Conservation (phyloP, 2,329 filamentous ascomycete species). For the Ophiostoma angusticollis region DNA sequence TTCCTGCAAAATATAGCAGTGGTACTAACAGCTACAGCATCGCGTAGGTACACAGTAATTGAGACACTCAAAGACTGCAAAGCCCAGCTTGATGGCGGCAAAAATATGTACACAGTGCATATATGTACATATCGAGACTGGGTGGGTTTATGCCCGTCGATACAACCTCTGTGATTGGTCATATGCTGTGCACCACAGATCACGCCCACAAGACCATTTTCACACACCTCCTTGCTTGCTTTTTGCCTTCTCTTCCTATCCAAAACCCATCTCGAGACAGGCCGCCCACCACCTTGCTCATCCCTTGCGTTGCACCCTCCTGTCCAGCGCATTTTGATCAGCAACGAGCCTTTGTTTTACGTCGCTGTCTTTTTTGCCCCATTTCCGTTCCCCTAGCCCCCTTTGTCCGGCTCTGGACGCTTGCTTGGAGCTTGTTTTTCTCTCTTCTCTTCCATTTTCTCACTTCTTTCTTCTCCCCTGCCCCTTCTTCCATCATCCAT, state of each 20-base stretch:
- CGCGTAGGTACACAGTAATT: no score
- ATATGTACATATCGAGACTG: no score
- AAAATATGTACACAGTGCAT: no score
- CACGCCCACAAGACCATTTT: constrained; percentile 3
- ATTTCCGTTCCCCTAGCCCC: neutral
- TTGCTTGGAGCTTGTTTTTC: no score
- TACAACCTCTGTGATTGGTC: no score
- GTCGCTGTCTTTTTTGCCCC: constrained; percentile 1
- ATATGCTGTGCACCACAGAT: no score
- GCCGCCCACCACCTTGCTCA: constrained; percentile 9
- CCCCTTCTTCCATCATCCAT: neutral
- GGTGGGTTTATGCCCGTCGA: no score
- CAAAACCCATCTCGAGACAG: constrained; percentile 19
- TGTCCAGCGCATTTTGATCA: constrained; percentile 7
- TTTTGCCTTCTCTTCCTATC: constrained; percentile 5
- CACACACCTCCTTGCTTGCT: constrained; percentile 12
- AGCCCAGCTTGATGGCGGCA: no score
- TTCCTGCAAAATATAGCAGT: no score
- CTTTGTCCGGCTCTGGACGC: no score
- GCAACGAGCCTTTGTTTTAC: constrained; percentile 8
- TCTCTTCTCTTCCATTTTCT: neutral
- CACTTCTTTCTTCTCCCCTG: neutral
- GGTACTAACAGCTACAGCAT: no score
- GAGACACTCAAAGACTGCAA: no score
- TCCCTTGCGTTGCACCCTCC: constrained; percentile 11